Evolutionary conservation across 495 filamentous ascomycete genomes (phyloP).

Genomic region (Daldinia loculata): DNA sequence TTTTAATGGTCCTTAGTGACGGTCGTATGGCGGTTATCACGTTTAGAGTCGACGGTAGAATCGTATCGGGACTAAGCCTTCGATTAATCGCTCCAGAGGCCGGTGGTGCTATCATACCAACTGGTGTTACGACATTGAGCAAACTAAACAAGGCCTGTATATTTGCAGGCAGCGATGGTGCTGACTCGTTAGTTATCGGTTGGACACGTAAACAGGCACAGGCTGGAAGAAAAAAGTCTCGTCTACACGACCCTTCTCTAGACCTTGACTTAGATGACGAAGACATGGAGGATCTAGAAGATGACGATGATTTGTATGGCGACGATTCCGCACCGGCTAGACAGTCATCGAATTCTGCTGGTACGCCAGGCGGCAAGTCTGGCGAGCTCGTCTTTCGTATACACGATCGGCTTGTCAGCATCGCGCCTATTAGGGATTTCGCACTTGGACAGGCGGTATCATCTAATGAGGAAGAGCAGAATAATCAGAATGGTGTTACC

Average conservation of each 20-base stretch:
- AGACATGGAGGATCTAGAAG: slow-evolving; percentile 64
- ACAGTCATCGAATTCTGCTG: slow-evolving; percentile 23
- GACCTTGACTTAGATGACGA: slow-evolving; percentile 64
- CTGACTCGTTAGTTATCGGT: slow-evolving; percentile 82
- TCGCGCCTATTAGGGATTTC: slow-evolving; percentile 77
- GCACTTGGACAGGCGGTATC: slow-evolving; percentile 33
- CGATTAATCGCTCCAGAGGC: slow-evolving; percentile 65
- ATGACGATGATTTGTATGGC: slow-evolving; percentile 70
- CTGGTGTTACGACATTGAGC: slow-evolving; percentile 72
- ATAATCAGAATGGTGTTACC: slow-evolving; percentile 53
- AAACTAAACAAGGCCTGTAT: slow-evolving; percentile 73
- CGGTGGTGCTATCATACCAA: slow-evolving; percentile 68
- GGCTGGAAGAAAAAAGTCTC: slow-evolving; percentile 60
- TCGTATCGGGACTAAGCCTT: slow-evolving; percentile 83
- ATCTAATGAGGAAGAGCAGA: slow-evolving; percentile 53
- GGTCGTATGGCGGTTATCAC: slow-evolving; percentile 78
- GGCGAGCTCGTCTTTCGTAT: slow-evolving; percentile 77
- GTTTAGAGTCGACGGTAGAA: slow-evolving; percentile 91
- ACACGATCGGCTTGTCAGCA: slow-evolving; percentile 77
- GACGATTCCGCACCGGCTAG: slow-evolving; percentile 64
- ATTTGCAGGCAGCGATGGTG: slow-evolving; percentile 85
- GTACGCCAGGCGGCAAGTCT: slow-evolving; percentile 49
- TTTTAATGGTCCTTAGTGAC: slow-evolving; percentile 81
- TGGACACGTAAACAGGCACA: slow-evolving; percentile 71
- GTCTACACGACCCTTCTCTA: slow-evolving; percentile 46